Evolutionary conservation across 306 rosid genomes (phyloP), one percentile per base, ranked within the genome.

Genomic region (Casuarina glauca): DNA sequence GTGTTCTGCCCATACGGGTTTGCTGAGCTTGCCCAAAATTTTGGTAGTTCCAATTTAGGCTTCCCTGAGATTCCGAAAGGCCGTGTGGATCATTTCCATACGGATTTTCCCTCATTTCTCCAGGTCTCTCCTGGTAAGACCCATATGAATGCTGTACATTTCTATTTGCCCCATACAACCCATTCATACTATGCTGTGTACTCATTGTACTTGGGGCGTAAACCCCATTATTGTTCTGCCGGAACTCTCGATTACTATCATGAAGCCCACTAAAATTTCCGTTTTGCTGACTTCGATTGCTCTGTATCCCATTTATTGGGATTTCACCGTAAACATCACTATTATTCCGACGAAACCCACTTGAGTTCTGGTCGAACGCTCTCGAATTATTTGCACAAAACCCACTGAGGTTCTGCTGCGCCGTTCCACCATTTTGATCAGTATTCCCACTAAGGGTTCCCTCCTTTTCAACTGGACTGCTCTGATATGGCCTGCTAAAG

Each of bases 61-160:
- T 84, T 73, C 82, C 83, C 41, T 46, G 83, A 68, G 81, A 78
- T 75, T 73, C 82, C 53, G 79, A 81, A 62, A 66, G 83, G 70
- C 71, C 76, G 3, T 79, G 84, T 72, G 79, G 76, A 70, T 63
- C 63, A 67, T 53, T 20, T 35, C 49, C 52, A 81, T 84, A 45
- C 3, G 74, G 76, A 70, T 73, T 74, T 77, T 83, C 81, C 79
- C 63, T 70, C 77, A 20, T 72, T 76, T 74, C 82, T 67, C 50
- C 74, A 4, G 82, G 51, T 69, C 81, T 78, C 67, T 69, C 88
- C 50, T 52, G 64, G 86, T 41, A 45, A 55, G 76, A 44, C 20
- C 52, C 60, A 46, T 82, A 57, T 2, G 81, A 67, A 51, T 75
- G 73, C 84, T 64, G 80, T 32, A 77, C 12, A 58, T 16, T 61